Percentiles rank a stretch among this genome's conserved stretches.
These are phyloP conservation scores for Saccharomyces uvarum DNA, from an alignment of 1,139 yeast genomes.

Conservation along the genomic window DNA sequence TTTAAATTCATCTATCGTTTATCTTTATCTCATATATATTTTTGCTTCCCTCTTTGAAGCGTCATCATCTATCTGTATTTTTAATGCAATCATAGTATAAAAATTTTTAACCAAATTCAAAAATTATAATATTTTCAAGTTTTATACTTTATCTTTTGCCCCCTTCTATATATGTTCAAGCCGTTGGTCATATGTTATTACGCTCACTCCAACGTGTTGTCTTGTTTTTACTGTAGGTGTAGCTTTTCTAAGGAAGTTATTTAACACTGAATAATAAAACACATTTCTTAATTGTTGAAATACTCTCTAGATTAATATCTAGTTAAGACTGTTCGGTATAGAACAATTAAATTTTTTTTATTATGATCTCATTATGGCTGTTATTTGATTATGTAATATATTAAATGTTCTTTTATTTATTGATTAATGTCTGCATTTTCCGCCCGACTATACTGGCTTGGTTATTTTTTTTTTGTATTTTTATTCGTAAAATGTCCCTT, in stretches of 20 bases:
- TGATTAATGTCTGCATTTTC: background rate
- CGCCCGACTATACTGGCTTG: background rate
- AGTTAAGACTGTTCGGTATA: too few species aligned
- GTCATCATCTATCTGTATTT: conserved; percentile 1
- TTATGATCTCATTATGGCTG: background rate
- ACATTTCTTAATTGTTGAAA: too few species aligned
- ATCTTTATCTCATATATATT: conserved; percentile 1
- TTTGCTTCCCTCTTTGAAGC: background rate
- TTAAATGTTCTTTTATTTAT: background rate
- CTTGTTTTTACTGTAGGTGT: too few species aligned
- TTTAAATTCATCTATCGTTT: conserved; percentile 1
- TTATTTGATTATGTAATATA: background rate
- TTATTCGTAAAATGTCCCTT: background rate
- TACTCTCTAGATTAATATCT: too few species aligned
- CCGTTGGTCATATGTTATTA: too few species aligned
- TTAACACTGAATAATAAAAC: too few species aligned
- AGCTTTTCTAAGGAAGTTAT: too few species aligned
- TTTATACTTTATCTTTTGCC: background rate
- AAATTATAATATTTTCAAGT: background rate
- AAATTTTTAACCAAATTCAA: background rate
- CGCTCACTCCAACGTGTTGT: too few species aligned
- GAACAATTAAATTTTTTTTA: too few species aligned
- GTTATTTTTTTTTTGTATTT: background rate
- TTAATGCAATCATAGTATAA: conserved; percentile 1
- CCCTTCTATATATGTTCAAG: too few species aligned